Evolutionary conservation across 2,329 filamentous ascomycete species (phyloP).

Genomic region (Colletotrichum liriopes): DNA sequence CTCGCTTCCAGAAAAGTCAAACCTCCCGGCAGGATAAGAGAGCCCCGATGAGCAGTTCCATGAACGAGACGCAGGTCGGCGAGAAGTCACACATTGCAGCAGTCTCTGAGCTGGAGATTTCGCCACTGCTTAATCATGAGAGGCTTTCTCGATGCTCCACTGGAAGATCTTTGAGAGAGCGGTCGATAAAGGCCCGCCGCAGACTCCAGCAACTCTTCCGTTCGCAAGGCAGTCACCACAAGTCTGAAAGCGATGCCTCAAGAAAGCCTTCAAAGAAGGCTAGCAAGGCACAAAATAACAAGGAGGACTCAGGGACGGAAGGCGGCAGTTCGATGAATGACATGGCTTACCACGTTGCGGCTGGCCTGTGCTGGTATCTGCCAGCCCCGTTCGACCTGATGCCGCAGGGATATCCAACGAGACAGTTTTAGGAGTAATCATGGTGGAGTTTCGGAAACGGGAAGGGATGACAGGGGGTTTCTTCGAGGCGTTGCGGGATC

Average conservation of each 20-base stretch:
- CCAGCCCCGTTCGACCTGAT: constrained; percentile 26
- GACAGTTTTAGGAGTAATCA: background rate
- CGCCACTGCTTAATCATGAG: background rate
- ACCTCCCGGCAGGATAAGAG: background rate
- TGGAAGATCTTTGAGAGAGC: background rate
- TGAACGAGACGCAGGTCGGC: background rate
- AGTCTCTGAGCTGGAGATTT: background rate
- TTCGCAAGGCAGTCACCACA: background rate
- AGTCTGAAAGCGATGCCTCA: background rate
- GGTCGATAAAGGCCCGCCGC: background rate
- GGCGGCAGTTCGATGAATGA: background rate
- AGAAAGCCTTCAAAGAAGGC: background rate
- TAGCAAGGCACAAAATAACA: background rate
- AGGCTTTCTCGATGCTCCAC: background rate
- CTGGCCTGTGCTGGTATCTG: constrained; percentile 20
- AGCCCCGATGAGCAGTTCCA: background rate
- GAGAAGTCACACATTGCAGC: background rate
- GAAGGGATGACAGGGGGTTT: background rate
- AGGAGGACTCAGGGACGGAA: background rate
- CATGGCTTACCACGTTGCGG: background rate
- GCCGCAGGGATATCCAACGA: constrained; percentile 15
- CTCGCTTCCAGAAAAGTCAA: background rate
- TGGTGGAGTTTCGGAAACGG: background rate
- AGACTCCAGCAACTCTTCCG: constrained; percentile 10
- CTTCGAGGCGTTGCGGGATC: background rate